phyloP scores from a whole-genome alignment of 345 rosid genomes.

The Cochlearia excelsa region DNA sequence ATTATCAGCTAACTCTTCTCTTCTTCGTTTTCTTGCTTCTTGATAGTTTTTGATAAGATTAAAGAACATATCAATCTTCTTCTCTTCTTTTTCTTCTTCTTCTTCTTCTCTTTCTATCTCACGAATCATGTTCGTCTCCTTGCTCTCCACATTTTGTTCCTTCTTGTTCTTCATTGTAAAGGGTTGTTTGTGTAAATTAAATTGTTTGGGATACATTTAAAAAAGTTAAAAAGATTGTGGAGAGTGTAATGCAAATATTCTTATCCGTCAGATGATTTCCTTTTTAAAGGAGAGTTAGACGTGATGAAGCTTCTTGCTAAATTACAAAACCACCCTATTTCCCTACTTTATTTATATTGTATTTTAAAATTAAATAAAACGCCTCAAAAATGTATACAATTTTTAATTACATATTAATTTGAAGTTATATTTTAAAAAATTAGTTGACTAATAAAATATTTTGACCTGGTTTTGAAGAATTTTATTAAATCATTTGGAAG shows the following conservation, averaged over 20 bases:
- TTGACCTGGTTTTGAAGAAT: too few species aligned
- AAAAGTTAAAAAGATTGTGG: neutral
- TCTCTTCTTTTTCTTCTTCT: conserved; percentile 33
- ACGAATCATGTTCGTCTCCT: conserved; percentile 9
- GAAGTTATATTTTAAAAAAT: too few species aligned
- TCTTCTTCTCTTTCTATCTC: neutral
- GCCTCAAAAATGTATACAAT: too few species aligned
- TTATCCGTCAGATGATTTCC: neutral
- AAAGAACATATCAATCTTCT: conserved; percentile 35
- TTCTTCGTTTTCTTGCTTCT: conserved; percentile 30
- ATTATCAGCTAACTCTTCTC: conserved; percentile 19
- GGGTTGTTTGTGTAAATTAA: conserved; percentile 2
- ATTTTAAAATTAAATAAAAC: too few species aligned
- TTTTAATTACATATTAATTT: neutral
- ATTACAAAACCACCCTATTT: conserved; percentile 23
- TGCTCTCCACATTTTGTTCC: conserved; percentile 23
- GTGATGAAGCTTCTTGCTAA: conserved; percentile 4
- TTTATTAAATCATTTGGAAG: too few species aligned
- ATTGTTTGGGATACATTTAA: conserved; percentile 24
- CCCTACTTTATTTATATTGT: neutral
- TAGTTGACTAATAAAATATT: too few species aligned
- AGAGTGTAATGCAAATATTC: conserved; percentile 13
- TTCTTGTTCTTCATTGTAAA: conserved; percentile 15
- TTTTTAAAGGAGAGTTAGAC: conserved; percentile 15
- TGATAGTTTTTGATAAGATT: conserved; percentile 31